A percentile compares a stretch with the other conserved stretches of the same genome.
Conservation (phyloP, 306 rosid genomes). For the Casuarina equisetifolia region DNA sequence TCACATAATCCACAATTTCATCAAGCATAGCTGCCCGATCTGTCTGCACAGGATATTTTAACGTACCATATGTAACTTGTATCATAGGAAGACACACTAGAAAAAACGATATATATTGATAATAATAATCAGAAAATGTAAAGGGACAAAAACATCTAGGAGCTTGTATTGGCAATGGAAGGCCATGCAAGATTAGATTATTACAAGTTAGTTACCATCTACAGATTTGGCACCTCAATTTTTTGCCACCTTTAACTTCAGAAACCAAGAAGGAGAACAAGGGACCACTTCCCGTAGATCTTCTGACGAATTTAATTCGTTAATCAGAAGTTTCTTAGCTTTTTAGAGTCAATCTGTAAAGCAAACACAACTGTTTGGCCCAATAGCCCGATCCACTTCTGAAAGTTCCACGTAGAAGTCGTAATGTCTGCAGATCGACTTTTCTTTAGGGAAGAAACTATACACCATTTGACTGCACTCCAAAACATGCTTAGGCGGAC, state of each 20-base stretch:
- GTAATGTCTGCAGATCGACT: not conserved
- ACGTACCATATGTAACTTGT: not conserved
- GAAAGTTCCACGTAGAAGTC: not conserved
- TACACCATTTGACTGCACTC: not conserved
- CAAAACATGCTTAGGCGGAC: not conserved
- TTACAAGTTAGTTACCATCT: not conserved
- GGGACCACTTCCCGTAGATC: not conserved
- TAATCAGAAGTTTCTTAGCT: not conserved
- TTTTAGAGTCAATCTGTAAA: not conserved
- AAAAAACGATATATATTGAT: too few relatives aligned
- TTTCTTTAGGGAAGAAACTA: not conserved
- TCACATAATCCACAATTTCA: constrained; percentile 94
- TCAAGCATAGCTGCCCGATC: constrained; percentile 98
- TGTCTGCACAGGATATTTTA: constrained; percentile 52
- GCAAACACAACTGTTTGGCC: not conserved
- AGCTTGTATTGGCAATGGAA: not conserved
- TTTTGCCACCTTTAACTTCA: not conserved
- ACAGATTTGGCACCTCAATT: not conserved
- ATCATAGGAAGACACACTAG: not conserved
- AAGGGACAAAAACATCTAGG: not conserved
- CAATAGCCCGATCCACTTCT: not conserved
- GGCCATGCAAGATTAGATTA: not conserved
- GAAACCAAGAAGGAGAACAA: not conserved
- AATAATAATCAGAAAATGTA: not conserved
- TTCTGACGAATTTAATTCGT: not conserved